These are phyloP conservation scores for Hibiscus mutabilis DNA, from an alignment of 345 rosid genomes.

Conservation along the genomic window DNA sequence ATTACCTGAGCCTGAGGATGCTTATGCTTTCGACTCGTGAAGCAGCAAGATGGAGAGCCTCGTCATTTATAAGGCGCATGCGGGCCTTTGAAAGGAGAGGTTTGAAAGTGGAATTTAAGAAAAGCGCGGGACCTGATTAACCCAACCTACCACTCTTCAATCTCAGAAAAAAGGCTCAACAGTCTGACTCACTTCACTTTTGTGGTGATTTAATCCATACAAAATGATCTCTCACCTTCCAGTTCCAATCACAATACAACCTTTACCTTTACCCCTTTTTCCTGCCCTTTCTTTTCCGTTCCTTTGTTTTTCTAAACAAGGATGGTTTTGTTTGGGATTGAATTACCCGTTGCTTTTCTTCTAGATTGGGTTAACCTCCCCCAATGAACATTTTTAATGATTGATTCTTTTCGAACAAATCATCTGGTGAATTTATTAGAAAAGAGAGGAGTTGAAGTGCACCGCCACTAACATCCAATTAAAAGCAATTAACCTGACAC, in stretches of 20 bases:
- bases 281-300: not conserved
- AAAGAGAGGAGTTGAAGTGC: too few species aligned
- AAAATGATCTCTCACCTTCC: conserved; percentile 1
- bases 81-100: conserved; percentile 23
- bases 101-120: conserved; percentile 34
- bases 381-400: not conserved
- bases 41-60: conserved; percentile 32
- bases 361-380: conserved; percentile 27
- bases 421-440: too few species aligned
- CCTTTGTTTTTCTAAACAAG: too few species aligned
- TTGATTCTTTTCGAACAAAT: too few species aligned
- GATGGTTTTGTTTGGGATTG: not conserved
- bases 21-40: conserved; percentile 24
- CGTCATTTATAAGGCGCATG: conserved; percentile 36
- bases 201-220: conserved; percentile 18
- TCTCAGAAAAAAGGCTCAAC: not conserved
- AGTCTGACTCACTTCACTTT: conserved; percentile 11
- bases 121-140: conserved; percentile 33
- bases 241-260: not conserved
- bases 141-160: conserved; percentile 20
- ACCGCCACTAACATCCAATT: too few species aligned
- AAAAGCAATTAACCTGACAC: too few species aligned
- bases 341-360: conserved; percentile 40
- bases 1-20: conserved; percentile 28
- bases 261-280: not conserved